Percentiles rank a stretch among this genome's conserved stretches.
phyloP scores from a whole-genome alignment of 345 rosid species.

The Zanthoxylum bungeanum region DNA sequence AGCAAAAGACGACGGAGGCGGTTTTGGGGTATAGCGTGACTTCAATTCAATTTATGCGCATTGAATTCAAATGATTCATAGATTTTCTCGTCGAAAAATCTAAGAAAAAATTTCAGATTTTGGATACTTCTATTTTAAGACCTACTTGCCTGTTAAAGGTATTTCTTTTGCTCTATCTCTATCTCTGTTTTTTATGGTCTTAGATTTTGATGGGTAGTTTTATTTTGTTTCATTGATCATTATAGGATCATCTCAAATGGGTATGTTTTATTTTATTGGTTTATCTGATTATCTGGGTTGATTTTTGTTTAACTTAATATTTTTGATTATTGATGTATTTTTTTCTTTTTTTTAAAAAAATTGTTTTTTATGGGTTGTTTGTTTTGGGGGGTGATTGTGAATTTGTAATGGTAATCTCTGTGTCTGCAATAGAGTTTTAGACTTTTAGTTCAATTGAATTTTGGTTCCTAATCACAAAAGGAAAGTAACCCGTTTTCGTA shows the following conservation, averaged over 20 bases:
- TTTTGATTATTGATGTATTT: not conserved
- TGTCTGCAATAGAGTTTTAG: constrained; percentile 2
- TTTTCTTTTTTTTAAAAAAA: not conserved
- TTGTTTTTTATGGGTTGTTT: not conserved
- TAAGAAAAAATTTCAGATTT: not conserved
- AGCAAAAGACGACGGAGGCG: too few relatives aligned
- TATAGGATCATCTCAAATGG: too few relatives aligned
- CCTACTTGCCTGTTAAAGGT: constrained; percentile 1
- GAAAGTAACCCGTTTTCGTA: constrained; percentile 12
- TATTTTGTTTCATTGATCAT: not conserved
- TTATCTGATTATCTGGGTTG: constrained; percentile 15
- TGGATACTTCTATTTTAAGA: constrained; percentile 6
- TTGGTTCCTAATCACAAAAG: constrained; percentile 3
- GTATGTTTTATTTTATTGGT: constrained; percentile 20
- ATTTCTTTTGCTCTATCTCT: too few relatives aligned
- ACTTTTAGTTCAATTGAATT: constrained; percentile 4
- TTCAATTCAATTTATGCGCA: too few relatives aligned
- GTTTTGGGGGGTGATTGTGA: not conserved
- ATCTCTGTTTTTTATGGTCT: too few relatives aligned
- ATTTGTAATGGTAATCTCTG: not conserved
- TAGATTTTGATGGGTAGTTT: not conserved
- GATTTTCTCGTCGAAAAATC: constrained; percentile 27
- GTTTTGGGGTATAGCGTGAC: not conserved
- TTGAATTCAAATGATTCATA: constrained; percentile 23
- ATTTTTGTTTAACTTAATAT: constrained; percentile 4